Percentiles rank a stretch among this genome's conserved stretches.
These are phyloP conservation scores for Yarrowia yakushimensis DNA, from an alignment of 805 yeast species.

Conservation along the genomic window DNA sequence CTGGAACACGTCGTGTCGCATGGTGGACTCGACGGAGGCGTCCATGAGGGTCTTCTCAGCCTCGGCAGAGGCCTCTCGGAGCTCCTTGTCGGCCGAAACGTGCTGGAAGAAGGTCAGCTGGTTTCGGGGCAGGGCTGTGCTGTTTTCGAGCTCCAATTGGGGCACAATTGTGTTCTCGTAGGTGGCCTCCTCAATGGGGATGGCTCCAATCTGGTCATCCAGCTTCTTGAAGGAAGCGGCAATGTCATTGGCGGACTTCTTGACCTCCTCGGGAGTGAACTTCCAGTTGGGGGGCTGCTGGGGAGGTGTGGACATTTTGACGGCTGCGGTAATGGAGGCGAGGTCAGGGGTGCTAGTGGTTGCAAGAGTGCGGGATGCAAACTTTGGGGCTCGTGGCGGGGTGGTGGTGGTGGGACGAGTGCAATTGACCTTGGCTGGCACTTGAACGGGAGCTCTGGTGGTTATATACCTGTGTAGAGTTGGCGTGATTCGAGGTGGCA, in stretches of 20 bases:
- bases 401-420: background rate
- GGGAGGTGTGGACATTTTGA: conserved; percentile 20
- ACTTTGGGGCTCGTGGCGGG: background rate
- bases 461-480: conserved; percentile 18
- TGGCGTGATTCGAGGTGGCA: conserved; percentile 15
- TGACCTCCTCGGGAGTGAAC: conserved; percentile 18
- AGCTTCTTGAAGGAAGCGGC: conserved; percentile 35
- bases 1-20: conserved; percentile 63
- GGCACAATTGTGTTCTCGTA: conserved; percentile 56
- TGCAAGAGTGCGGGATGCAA: background rate
- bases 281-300: conserved; percentile 25
- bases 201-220: conserved; percentile 53
- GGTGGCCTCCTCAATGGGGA: conserved; percentile 45
- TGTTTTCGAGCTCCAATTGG: conserved; percentile 51
- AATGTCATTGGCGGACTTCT: background rate
- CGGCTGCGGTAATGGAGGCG: background rate
- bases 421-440: background rate
- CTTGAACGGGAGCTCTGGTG: background rate
- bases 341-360: background rate
- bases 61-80: conserved; percentile 66
- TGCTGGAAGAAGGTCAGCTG: conserved; percentile 67
- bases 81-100: conserved; percentile 59
- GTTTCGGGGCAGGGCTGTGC: conserved; percentile 44
- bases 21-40: conserved; percentile 57
- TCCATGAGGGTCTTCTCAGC: conserved; percentile 58